Evolutionary conservation across 1,139 yeast genomes (phyloP), one percentile per base, ranked within the genome.

Genomic region (Debaryomyces psychrophilus): DNA sequence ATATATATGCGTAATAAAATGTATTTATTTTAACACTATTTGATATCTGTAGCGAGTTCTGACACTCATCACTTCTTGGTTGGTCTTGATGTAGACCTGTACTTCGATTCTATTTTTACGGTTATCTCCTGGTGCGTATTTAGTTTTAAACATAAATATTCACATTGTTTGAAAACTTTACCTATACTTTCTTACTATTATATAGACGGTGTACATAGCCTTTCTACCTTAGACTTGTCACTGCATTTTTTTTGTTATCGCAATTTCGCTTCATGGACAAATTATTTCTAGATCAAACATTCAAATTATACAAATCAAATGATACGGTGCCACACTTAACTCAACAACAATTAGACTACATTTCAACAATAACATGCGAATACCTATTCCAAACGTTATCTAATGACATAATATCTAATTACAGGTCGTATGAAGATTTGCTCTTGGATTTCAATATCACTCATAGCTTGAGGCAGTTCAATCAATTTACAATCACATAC

Each of bases 301-400:
- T 59, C 46, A 55, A 53, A 34, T 43, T 56, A 5, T 56, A 50
- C 34, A 56, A 56, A 33, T 44, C 59, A 25, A 60, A 56, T 44
- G 46, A 54, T 5, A 17, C 51, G 8, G 28, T 54, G 8, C 45
- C 44, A 12, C 42, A 41, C 9, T 37, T 56, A 14, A 20, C 50
- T 2, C 25, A 38, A n/a, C 38, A 44, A n/a, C 51, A 58, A 35
- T 15, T 52, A 8, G 56, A 52, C 5, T 49, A 45, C 31, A 45
- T 58, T 23, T 37, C 37, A 23, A 25, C 17, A 8, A 18, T 40
- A 17, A 15, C 18, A 14, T 29, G 43, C 20, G 17, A 31, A 9
- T 44, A 39, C 22, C 18, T 44, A 17, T 44, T 33, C 44, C 47
- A 47, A 12, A 28, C 50, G 29, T 46, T 52, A 20, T 43, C 48